Percentiles rank a stretch among this genome's conserved stretches.
Evolutionary conservation across 441 rosid species (phyloP).

Genomic region (Dalechampia spathulata): DNA sequence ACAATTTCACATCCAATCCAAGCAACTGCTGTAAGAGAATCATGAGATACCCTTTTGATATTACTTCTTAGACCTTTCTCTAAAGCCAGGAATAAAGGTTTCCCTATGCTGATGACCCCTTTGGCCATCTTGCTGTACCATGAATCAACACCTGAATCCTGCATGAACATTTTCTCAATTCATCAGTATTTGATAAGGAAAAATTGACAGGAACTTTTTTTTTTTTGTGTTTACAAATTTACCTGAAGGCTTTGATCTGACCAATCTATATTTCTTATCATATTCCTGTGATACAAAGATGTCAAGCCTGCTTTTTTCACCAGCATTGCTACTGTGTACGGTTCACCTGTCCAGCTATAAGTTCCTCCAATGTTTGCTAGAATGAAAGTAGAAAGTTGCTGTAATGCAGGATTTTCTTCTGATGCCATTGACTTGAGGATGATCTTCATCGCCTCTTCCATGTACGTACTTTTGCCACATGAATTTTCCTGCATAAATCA

Average conservation of each 20-base stretch:
- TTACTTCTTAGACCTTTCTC: constrained; percentile 62
- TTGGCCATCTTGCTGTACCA: constrained; percentile 76
- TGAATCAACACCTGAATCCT: constrained; percentile 64
- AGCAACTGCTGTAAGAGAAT: constrained; percentile 54
- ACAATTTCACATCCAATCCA: constrained; percentile 80
- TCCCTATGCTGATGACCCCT: constrained; percentile 41
- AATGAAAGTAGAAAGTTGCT: constrained; percentile 51
- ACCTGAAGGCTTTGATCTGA: constrained; percentile 74
- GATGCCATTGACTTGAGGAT: constrained; percentile 43
- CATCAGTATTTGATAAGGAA: too few species aligned
- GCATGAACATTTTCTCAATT: constrained; percentile 12
- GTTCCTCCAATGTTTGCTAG: constrained; percentile 89
- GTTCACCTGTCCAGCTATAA: constrained; percentile 79
- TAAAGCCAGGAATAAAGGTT: constrained; percentile 49
- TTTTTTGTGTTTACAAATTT: background rate
- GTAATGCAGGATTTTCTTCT: constrained; percentile 40
- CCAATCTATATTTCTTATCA: constrained; percentile 77
- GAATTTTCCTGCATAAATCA: constrained; percentile 48
- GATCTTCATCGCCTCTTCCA: constrained; percentile 50
- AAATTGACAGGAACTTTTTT: too few species aligned
- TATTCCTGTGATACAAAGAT: constrained; percentile 52
- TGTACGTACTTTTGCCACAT: constrained; percentile 33
- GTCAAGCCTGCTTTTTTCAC: constrained; percentile 74
- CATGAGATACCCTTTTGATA: constrained; percentile 48
- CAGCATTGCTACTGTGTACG: constrained; percentile 81